phyloP scores from a whole-genome alignment of 2,329 filamentous ascomycete genomes.

The Colletotrichum somersetense region DNA sequence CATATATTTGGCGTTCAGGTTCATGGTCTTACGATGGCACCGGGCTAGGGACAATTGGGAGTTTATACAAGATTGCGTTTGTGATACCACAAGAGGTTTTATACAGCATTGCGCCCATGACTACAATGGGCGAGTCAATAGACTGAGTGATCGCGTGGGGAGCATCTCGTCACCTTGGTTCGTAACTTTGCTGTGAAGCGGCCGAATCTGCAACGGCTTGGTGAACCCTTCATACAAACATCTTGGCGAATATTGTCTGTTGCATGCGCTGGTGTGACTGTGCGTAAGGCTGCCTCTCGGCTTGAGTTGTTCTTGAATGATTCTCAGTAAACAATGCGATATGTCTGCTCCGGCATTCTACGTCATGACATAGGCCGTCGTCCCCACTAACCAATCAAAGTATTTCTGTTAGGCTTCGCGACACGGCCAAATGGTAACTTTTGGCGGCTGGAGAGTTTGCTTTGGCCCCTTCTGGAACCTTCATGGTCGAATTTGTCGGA shows the following conservation, averaged over 20 bases:
- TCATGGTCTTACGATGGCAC: slow-evolving; percentile 25
- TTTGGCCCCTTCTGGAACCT: background rate
- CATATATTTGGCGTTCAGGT: slow-evolving; percentile 39
- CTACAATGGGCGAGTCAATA: slow-evolving; percentile 23
- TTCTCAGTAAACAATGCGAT: background rate
- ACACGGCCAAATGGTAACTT: background rate
- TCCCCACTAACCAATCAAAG: slow-evolving; percentile 19
- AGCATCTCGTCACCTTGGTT: background rate
- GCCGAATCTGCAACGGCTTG: background rate
- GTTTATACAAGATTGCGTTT: slow-evolving; percentile 36
- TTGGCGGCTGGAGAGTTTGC: background rate
- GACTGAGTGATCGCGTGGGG: slow-evolving; percentile 8
- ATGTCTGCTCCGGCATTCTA: background rate
- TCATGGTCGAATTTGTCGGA: background rate
- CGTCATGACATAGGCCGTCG: background rate
- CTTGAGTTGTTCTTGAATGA: background rate
- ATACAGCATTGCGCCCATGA: slow-evolving; percentile 21
- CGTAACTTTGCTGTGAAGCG: background rate
- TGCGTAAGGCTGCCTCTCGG: background rate
- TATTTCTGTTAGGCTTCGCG: background rate
- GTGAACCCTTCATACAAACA: no score
- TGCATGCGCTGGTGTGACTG: background rate
- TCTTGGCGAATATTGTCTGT: background rate
- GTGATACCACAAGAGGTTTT: slow-evolving; percentile 39
- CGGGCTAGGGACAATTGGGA: slow-evolving; percentile 24